Conservation (phyloP, 2,329 filamentous ascomycete genomes). For the Neonectria faginata region DNA sequence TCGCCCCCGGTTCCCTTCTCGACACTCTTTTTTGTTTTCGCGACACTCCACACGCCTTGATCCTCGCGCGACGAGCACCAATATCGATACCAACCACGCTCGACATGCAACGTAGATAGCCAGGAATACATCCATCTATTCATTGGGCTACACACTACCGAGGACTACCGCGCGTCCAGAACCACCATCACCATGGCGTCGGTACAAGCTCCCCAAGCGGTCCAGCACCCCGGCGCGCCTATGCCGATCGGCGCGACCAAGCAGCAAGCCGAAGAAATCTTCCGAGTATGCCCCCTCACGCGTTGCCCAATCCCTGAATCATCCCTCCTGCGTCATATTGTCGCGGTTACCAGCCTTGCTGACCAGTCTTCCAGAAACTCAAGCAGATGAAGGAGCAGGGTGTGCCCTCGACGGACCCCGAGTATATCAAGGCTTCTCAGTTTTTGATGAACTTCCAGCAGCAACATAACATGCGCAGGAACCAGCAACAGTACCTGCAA, state of each 20-base stretch:
- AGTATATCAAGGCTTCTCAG: conserved; percentile 84
- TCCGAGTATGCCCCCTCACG: conserved; percentile 60
- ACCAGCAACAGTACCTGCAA: conserved; percentile 58
- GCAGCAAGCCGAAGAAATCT: conserved; percentile 82
- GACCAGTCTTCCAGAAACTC: conserved; percentile 73
- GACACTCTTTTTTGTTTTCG: conserved; percentile 48
- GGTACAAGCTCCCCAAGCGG: conserved; percentile 77
- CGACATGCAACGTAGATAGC: conserved; percentile 56
- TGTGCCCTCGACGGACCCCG: conserved; percentile 83
- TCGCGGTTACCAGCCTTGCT: conserved; percentile 29
- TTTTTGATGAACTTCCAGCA: conserved; percentile 80
- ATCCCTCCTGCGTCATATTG: neutral
- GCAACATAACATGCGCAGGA: conserved; percentile 67
- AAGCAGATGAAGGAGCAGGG: conserved; percentile 89
- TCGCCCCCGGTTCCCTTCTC: conserved; percentile 29
- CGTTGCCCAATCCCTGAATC: conserved; percentile 14
- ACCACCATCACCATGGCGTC: conserved; percentile 75
- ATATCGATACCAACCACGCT: conserved; percentile 37
- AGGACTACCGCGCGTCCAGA: conserved; percentile 37
- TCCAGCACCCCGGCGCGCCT: conserved; percentile 72
- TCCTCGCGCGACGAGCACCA: conserved; percentile 41
- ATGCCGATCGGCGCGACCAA: conserved; percentile 77
- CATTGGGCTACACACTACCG: conserved; percentile 41
- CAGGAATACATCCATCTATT: conserved; percentile 39
- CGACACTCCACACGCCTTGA: conserved; percentile 38